These are phyloP conservation scores for Mucor racemosus DNA, from an alignment of 371 early-diverging fungal species.

Conservation along the genomic window DNA sequence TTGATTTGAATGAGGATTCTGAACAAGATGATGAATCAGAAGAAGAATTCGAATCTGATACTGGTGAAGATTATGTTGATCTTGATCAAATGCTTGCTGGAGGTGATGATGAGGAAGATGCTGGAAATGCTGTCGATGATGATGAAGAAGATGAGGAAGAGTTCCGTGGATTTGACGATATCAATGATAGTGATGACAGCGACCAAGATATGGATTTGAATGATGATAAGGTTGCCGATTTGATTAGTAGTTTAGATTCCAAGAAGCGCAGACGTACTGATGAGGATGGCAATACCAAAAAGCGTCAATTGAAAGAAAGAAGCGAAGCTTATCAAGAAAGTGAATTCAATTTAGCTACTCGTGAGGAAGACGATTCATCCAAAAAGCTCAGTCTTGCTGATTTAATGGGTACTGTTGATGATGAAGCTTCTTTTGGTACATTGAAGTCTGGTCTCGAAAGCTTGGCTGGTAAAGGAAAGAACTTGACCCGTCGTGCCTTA, in stretches of 20 bases:
- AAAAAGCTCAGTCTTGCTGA: constrained; percentile 77
- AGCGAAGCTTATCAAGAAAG: constrained; percentile 79
- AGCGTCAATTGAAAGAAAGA: constrained; percentile 58
- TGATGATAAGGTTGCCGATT: constrained; percentile 38
- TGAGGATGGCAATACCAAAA: constrained; percentile 43
- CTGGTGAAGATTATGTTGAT: constrained; percentile 61
- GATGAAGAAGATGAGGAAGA: constrained; percentile 36
- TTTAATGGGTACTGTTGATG: constrained; percentile 70
- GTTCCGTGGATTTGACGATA: constrained; percentile 37
- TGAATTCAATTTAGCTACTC: constrained; percentile 75
- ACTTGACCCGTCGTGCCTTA: constrained; percentile 58
- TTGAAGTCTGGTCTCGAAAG: constrained; percentile 67
- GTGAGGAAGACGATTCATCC: constrained; percentile 38
- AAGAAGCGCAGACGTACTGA: constrained; percentile 55
- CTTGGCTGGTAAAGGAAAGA: constrained; percentile 60
- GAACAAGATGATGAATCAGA: constrained; percentile 54
- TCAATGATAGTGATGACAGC: constrained; percentile 34
- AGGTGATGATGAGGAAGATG: constrained; percentile 36
- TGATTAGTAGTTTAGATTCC: constrained; percentile 53
- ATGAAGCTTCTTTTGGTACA: constrained; percentile 61
- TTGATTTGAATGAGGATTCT: constrained; percentile 55
- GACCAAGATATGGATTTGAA: constrained; percentile 40
- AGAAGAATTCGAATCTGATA: constrained; percentile 54
- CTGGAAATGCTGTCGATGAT: not conserved
- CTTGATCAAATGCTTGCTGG: constrained; percentile 64